Conservation (phyloP, 805 yeast genomes). For the Candida hispaniensis region DNA sequence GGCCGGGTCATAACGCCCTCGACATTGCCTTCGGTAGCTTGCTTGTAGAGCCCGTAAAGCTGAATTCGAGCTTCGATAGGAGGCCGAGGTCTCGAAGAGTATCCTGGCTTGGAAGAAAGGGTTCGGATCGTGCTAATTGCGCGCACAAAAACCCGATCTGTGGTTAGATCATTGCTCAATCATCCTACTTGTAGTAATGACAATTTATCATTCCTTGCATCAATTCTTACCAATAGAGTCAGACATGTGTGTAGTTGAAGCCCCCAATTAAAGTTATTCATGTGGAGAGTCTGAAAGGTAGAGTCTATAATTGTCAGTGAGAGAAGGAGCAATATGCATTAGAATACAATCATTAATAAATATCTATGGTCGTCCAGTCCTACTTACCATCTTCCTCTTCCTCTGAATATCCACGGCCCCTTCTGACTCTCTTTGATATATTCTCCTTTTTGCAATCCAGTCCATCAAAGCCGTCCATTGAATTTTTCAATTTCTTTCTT, state of each 20-base stretch:
- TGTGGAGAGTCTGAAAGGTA: too few relatives aligned
- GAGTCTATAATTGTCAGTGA: too few relatives aligned
- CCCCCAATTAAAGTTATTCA: too few relatives aligned
- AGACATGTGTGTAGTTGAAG: too few relatives aligned
- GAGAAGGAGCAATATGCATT: too few relatives aligned
- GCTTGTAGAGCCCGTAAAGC: conserved; percentile 76
- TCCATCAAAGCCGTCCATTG: conserved; percentile 7
- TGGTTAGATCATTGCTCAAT: conserved; percentile 5
- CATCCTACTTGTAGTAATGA: too few relatives aligned
- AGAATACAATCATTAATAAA: too few relatives aligned
- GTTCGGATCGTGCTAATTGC: conserved; percentile 73
- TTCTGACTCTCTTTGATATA: too few relatives aligned
- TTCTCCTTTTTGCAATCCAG: too few relatives aligned
- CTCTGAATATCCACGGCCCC: too few relatives aligned
- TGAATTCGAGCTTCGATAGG: conserved; percentile 58
- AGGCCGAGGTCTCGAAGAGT: conserved; percentile 61
- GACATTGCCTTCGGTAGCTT: conserved; percentile 82
- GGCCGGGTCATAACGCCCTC: conserved; percentile 59
- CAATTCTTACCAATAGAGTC: conserved; percentile 14
- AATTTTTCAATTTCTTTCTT: conserved; percentile 47
- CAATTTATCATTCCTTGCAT: background rate
- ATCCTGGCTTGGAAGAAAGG: conserved; percentile 51
- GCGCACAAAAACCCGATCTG: conserved; percentile 69
- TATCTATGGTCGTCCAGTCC: too few relatives aligned
- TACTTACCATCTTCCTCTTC: too few relatives aligned